Conservation (phyloP, 441 rosid species). For the Sinapis alba region DNA sequence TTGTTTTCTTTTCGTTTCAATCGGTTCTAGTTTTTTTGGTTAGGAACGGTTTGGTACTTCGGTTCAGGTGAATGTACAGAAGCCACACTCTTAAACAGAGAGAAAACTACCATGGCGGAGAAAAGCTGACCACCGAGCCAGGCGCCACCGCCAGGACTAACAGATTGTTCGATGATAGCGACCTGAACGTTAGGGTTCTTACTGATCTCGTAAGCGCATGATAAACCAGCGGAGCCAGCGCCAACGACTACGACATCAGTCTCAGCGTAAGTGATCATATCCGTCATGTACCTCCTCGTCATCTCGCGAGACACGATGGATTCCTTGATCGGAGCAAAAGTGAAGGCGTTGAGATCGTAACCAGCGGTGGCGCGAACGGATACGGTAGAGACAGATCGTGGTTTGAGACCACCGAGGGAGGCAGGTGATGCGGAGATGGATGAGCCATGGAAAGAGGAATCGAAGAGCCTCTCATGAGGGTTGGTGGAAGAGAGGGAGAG, state of each 20-base stretch:
- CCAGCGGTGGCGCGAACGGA: slow-evolving; percentile 45
- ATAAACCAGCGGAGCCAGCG: slow-evolving; percentile 81
- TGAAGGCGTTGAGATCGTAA: slow-evolving; percentile 58
- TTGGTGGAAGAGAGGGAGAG: slow-evolving; percentile 48
- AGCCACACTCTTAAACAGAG: not conserved
- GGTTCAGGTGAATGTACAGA: not conserved
- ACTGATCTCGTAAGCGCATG: slow-evolving; percentile 86
- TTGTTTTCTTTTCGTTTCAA: too few relatives aligned
- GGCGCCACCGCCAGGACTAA: slow-evolving; percentile 92
- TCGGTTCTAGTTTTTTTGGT: too few relatives aligned
- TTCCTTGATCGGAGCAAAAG: slow-evolving; percentile 67
- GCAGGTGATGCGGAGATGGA: slow-evolving; percentile 33
- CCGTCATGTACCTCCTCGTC: slow-evolving; percentile 78
- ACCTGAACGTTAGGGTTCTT: slow-evolving; percentile 77
- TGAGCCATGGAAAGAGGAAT: slow-evolving; percentile 53
- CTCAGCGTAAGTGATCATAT: slow-evolving; percentile 72
- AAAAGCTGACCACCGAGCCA: slow-evolving; percentile 98
- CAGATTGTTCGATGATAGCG: slow-evolving; percentile 81
- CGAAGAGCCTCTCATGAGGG: slow-evolving; percentile 37
- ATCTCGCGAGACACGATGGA: slow-evolving; percentile 75
- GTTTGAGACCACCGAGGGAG: slow-evolving; percentile 34
- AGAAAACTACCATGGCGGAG: slow-evolving; percentile 83
- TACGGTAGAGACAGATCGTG: slow-evolving; percentile 11
- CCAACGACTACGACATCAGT: slow-evolving; percentile 86
- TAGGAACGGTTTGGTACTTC: not conserved